Conservation (phyloP, 306 rosid species). For the Crataegus laevigata region DNA sequence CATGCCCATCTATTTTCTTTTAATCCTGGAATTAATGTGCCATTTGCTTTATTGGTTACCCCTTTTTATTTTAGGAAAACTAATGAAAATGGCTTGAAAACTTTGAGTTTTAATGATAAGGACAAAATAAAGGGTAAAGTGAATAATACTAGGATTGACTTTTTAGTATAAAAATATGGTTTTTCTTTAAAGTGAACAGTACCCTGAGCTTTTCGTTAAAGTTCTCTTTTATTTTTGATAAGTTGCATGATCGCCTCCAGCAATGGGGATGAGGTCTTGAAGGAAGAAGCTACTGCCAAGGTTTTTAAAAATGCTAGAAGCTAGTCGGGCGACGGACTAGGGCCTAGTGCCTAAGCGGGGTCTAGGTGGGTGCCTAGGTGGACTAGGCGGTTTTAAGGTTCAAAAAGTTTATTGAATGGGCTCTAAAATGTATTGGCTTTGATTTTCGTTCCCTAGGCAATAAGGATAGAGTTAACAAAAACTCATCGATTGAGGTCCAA, state of each 20-base stretch:
- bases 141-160: no score
- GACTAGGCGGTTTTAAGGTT: no score
- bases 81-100: no score
- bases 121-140: no score
- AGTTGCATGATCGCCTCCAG: constrained; percentile 81
- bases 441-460: constrained; percentile 59
- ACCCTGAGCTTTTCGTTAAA: no score
- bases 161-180: no score
- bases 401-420: constrained; percentile 77
- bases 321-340: fast-evolving
- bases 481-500: constrained; percentile 58
- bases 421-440: constrained; percentile 74
- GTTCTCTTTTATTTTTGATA: constrained; percentile 26
- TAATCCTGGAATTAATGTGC: not conserved
- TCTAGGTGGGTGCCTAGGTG: no score
- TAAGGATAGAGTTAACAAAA: constrained; percentile 40
- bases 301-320: constrained; percentile 15
- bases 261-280: constrained; percentile 80
- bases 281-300: constrained; percentile 70
- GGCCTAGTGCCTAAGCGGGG: no score
- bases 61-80: constrained; percentile 19
- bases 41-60: not conserved
- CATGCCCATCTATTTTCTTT: not conserved
- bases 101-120: no score
- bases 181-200: no score